Conservation (phyloP, 116 monocot species). For the Phalaenopsis hybrid region DNA sequence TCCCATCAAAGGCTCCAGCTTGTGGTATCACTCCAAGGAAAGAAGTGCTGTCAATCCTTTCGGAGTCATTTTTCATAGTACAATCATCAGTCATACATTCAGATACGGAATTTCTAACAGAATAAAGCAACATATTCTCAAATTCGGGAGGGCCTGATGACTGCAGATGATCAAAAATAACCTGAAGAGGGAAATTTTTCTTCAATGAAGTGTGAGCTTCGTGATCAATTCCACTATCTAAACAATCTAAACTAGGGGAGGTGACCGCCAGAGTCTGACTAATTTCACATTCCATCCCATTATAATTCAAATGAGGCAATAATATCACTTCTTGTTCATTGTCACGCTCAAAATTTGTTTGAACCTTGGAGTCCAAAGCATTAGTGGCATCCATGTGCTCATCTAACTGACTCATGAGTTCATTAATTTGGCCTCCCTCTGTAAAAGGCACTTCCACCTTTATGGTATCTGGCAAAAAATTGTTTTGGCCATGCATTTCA, state of each 20-base stretch:
- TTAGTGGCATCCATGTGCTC: constrained; percentile 73
- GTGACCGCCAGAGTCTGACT: background rate
- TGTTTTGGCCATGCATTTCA: constrained; percentile 21
- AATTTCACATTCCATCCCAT: constrained; percentile 12
- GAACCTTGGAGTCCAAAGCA: constrained; percentile 57
- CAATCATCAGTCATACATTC: background rate
- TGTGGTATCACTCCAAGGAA: background rate
- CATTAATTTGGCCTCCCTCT: constrained; percentile 31
- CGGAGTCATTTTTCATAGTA: background rate
- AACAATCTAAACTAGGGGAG: background rate
- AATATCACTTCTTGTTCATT: constrained; percentile 37
- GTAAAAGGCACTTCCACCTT: constrained; percentile 20
- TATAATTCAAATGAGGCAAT: constrained; percentile 8
- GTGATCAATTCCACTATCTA: background rate
- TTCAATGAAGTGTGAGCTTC: background rate
- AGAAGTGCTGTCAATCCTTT: background rate
- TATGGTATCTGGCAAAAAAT: constrained; percentile 17
- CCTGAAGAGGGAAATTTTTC: background rate
- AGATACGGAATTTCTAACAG: background rate
- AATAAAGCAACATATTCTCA: background rate
- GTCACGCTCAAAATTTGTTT: constrained; percentile 53
- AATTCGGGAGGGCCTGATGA: background rate
- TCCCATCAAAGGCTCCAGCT: background rate
- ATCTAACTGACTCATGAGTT: constrained; percentile 54
- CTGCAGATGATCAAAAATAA: background rate